Conservation (phyloP, 768 basidiomycete genomes). For the Naematelia aurantialba region DNA sequence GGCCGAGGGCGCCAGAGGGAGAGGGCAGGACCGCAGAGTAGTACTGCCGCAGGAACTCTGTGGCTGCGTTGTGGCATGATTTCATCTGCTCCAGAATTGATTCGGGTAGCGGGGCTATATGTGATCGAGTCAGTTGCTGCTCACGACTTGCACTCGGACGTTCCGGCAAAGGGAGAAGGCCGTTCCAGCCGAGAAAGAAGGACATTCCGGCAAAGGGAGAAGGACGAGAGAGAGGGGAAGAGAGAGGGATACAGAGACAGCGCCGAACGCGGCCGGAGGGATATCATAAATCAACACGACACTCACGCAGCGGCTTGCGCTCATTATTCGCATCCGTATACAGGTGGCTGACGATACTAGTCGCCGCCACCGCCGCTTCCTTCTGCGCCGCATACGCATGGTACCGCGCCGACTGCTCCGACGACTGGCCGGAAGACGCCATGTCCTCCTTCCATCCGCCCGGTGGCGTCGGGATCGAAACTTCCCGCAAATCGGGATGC, state of each 20-base stretch:
- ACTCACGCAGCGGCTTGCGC: constrained; percentile 30
- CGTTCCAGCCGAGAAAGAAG: background rate
- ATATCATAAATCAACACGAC: background rate
- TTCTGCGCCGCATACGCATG: constrained; percentile 24
- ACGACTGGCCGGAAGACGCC: background rate
- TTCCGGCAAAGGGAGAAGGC: too few species aligned
- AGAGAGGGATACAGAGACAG: too few species aligned
- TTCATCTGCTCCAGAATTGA: constrained; percentile 75
- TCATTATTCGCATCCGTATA: constrained; percentile 32
- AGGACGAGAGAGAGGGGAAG: background rate
- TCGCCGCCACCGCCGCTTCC: constrained; percentile 27
- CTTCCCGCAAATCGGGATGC: constrained; percentile 16
- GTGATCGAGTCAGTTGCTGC: too few species aligned
- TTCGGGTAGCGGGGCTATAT: constrained; percentile 72
- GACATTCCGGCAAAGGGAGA: too few species aligned
- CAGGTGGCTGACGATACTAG: constrained; percentile 33
- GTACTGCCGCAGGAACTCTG: constrained; percentile 93
- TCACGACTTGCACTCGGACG: too few species aligned
- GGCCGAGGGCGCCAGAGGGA: constrained; percentile 52
- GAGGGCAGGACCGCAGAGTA: constrained; percentile 85
- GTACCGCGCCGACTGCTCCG: constrained; percentile 15
- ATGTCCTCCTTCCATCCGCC: constrained; percentile 21
- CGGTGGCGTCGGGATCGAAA: constrained; percentile 16
- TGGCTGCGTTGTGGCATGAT: constrained; percentile 85
- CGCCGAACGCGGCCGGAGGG: too few species aligned